A percentile compares a stretch with the other conserved stretches of the same genome.
Conservation (phyloP, 805 yeast genomes). For the Yarrowia porcina region DNA sequence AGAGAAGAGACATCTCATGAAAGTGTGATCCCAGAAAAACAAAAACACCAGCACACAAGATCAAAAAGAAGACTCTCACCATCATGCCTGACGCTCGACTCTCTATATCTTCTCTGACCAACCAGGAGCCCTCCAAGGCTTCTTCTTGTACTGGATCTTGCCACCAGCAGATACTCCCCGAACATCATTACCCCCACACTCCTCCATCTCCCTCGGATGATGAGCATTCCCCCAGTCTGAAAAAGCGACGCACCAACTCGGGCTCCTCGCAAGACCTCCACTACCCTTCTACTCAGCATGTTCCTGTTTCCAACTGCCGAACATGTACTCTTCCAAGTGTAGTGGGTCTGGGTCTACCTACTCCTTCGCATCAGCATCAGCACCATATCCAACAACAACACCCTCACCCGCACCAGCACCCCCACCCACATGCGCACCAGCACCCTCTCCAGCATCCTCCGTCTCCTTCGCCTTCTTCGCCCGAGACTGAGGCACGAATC, state of each 20-base stretch:
- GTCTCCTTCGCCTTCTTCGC: slow-evolving; percentile 21
- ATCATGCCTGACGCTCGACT: slow-evolving; percentile 24
- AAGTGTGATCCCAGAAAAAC: slow-evolving; percentile 6
- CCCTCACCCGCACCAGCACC: not conserved
- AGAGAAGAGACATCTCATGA: slow-evolving; percentile 21
- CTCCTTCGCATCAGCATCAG: slow-evolving; percentile 11
- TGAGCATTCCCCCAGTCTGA: slow-evolving; percentile 19
- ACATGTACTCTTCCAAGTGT: slow-evolving; percentile 11
- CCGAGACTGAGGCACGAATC: slow-evolving; percentile 20
- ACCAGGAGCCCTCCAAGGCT: slow-evolving; percentile 22
- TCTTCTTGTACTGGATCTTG: slow-evolving; percentile 4
- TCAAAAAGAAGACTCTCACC: not conserved
- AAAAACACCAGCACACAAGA: not conserved
- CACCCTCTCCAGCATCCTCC: slow-evolving; percentile 21
- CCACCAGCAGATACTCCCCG: slow-evolving; percentile 16
- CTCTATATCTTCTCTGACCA: slow-evolving; percentile 22
- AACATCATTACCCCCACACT: slow-evolving; percentile 17
- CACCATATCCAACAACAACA: not conserved
- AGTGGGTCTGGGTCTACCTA: slow-evolving; percentile 15
- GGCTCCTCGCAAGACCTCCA: slow-evolving; percentile 1
- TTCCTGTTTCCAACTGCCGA: slow-evolving; percentile 16
- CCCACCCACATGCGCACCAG: no score
- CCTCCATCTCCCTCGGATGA: slow-evolving; percentile 23
- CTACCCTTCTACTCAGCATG: slow-evolving; percentile 8
- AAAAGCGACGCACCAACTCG: slow-evolving; percentile 17